phyloP scores from a whole-genome alignment of 257 asterid genomes.

The Thymus mandschuricus region DNA sequence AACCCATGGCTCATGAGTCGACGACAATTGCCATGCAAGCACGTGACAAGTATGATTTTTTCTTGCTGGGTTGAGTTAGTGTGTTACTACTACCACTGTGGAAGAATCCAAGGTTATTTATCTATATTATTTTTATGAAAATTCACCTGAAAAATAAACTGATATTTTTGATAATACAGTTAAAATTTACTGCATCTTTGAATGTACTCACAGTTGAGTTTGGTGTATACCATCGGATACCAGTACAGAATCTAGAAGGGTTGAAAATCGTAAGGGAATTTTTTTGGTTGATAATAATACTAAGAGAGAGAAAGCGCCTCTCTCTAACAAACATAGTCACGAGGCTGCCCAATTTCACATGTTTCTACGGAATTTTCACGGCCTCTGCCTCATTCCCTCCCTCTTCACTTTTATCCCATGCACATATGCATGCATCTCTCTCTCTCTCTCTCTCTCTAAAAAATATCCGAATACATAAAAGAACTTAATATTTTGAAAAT shows the following conservation, averaged over 20 bases:
- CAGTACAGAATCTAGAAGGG: not conserved
- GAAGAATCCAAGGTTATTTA: slow-evolving; percentile 35
- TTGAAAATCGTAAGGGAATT: not conserved
- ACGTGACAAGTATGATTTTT: slow-evolving; percentile 43
- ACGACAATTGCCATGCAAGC: slow-evolving; percentile 36
- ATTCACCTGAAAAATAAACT: not conserved
- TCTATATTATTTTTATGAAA: not conserved
- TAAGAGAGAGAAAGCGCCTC: slow-evolving; percentile 35
- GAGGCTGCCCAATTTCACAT: slow-evolving; percentile 58
- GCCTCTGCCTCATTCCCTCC: slow-evolving; percentile 33
- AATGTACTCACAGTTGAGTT: not conserved
- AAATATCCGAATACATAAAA: no score
- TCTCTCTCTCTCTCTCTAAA: not conserved
- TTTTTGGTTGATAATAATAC: slow-evolving; percentile 16
- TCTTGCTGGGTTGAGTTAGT: slow-evolving; percentile 16
- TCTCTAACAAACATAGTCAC: slow-evolving; percentile 44
- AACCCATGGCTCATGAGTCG: not conserved
- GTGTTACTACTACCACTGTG: not conserved
- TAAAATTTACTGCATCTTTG: not conserved
- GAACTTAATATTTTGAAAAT: no score
- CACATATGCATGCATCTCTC: slow-evolving; percentile 29
- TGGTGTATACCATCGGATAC: slow-evolving; percentile 23
- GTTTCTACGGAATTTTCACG: slow-evolving; percentile 52
- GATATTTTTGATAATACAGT: not conserved
- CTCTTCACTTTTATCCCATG: slow-evolving; percentile 18